Base-by-base conservation (phyloP, 1,284 basidiomycete species). In the Agroathelia rolfsii region DNA sequence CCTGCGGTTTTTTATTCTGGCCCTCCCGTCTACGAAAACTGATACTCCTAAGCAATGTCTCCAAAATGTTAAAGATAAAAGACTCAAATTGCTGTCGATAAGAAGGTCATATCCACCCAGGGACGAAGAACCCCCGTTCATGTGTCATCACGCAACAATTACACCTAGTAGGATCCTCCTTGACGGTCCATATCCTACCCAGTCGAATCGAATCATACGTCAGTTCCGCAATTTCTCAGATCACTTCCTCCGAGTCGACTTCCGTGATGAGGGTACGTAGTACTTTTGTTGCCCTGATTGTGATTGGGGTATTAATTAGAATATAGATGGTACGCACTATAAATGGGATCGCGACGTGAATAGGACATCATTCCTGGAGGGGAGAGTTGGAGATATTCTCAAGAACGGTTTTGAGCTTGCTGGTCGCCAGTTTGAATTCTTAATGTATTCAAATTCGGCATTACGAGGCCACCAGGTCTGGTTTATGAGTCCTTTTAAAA, bases 181-280 rank as follows among this genome's bases (percentile, higher is more conserved):
- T 10, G 79, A 85, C 52, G 84, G 83, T 0, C 81, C 81, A 2
- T 76, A 72, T 37, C 51, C 72, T 2, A 69, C 69, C 21, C 76
- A 83, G 41, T 78, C 76, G 8, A 86, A 73, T 37, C 59, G 68
- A 12, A 61, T 72, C 22, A 74, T 85, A 37, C 69, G 80, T 13
- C 56, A 64, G 41, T 83, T 72, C 40, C 47, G 50, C 36, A 69
- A 68, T n/a, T 59, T 66, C 37, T 64, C 76, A 34, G 65, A 77
- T 17, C 56, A 72, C 43, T 87, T 87, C 48, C 49, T 88, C 18
- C 73, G 84, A 10, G 81, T 87, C 13, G 72, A 82, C 41, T 85
- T 87, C 46, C 67, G 73, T 6, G 84, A 87, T 32, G 84, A 88
- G 55, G 77, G n/a, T n/a, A n/a, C n/a, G n/a, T n/a, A n/a, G n/a